Conservation (phyloP, 2,329 filamentous ascomycete species). For the Pseudomassariella vexata region DNA sequence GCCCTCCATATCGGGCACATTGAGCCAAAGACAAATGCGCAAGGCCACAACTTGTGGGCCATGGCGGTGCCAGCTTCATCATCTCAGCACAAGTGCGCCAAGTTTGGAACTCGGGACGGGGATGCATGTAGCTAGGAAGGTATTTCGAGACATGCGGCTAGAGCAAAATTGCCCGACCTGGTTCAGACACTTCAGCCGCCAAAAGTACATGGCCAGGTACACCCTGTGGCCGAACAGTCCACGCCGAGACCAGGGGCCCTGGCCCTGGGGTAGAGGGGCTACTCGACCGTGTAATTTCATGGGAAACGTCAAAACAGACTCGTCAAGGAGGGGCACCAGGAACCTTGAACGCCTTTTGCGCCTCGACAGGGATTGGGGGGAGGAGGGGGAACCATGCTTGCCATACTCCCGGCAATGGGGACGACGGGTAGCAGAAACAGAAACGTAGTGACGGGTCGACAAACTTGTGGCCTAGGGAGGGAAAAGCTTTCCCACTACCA, state of each 20-base stretch:
- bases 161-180: slow-evolving; percentile 16
- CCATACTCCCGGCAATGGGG: too few relatives aligned
- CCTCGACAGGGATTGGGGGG: not conserved
- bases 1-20: slow-evolving; percentile 13
- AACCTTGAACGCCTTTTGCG: too few relatives aligned
- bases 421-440: too few relatives aligned
- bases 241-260: not conserved
- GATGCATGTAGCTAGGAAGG: slow-evolving; percentile 16
- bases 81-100: slow-evolving; percentile 15
- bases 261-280: not conserved
- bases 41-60: slow-evolving; percentile 12
- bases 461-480: too few relatives aligned
- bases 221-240: slow-evolving; percentile 5
- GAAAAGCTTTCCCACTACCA: too few relatives aligned
- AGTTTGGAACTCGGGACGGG: slow-evolving; percentile 14
- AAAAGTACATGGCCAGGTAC: slow-evolving; percentile 15
- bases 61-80: slow-evolving; percentile 13
- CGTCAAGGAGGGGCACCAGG: not conserved
- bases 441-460: too few relatives aligned
- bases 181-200: slow-evolving; percentile 18
- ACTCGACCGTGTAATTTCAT: not conserved
- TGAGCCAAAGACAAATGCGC: slow-evolving; percentile 7
- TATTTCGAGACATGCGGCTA: slow-evolving; percentile 19
- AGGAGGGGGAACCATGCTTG: not conserved
- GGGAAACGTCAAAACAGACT: slow-evolving; percentile 1